A percentile compares a stretch with the other conserved stretches of the same genome.
Evolutionary conservation across 2,329 filamentous ascomycete genomes (phyloP).

Genomic region (Talaromyces islandicus): DNA sequence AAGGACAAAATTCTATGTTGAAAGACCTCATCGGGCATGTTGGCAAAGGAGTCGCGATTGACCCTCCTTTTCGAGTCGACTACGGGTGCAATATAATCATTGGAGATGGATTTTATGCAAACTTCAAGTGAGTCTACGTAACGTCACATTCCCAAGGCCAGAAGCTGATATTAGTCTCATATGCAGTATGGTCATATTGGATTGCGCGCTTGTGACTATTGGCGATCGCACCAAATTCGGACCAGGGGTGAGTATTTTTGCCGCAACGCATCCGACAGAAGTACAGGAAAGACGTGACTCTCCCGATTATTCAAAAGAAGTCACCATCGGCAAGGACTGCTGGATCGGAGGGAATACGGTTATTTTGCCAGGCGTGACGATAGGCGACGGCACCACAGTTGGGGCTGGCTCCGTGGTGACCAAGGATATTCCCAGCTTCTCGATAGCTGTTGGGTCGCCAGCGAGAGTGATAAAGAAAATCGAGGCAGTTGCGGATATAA

Average conservation of each 20-base stretch:
- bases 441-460: slow-evolving; percentile 7
- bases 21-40: slow-evolving; percentile 10
- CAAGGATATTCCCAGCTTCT: slow-evolving; percentile 14
- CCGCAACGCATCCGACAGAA: slow-evolving; percentile 45
- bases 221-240: slow-evolving; percentile 47
- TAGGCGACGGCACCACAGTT: slow-evolving; percentile 31
- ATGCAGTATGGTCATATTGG: slow-evolving; percentile 53
- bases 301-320: slow-evolving; percentile 40
- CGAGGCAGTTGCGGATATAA: neutral
- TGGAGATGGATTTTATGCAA: slow-evolving; percentile 15
- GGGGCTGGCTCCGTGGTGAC: slow-evolving; percentile 29
- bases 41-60: slow-evolving; percentile 13
- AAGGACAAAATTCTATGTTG: slow-evolving; percentile 6
- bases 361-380: slow-evolving; percentile 32
- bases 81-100: slow-evolving; percentile 19
- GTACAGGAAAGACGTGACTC: slow-evolving; percentile 39
- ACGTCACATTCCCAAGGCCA: neutral
- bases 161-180: slow-evolving; percentile 12
- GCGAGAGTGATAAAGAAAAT: slow-evolving; percentile 8
- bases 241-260: slow-evolving; percentile 45
- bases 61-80: slow-evolving; percentile 17
- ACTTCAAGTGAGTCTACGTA: slow-evolving; percentile 12
- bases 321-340: slow-evolving; percentile 40
- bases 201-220: slow-evolving; percentile 46
- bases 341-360: slow-evolving; percentile 42